Evolutionary conservation across 2,329 filamentous ascomycete genomes (phyloP).

Genomic region (Madurella mycetomatis): DNA sequence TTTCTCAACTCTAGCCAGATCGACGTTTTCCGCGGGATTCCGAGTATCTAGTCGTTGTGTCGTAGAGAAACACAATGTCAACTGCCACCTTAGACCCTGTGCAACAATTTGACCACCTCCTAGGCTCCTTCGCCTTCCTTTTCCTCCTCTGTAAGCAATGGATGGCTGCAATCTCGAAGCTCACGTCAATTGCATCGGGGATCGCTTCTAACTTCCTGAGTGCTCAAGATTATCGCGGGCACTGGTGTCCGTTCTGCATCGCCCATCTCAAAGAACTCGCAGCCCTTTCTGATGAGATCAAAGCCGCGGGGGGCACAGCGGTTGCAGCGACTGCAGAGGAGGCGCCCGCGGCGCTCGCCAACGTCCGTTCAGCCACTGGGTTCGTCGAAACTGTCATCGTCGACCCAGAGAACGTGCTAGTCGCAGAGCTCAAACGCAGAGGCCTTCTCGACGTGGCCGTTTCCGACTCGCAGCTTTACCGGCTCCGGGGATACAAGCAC

Average conservation of each 20-base stretch:
- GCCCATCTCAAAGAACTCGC: conserved; percentile 2
- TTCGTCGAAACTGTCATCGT: neutral
- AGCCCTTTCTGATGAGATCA: neutral
- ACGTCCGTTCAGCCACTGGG: neutral
- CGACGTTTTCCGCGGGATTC: no score
- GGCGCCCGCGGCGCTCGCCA: neutral
- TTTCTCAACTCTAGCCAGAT: no score
- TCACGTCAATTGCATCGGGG: neutral
- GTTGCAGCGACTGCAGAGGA: conserved; percentile 1
- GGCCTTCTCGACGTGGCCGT: neutral
- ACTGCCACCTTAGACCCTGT: neutral
- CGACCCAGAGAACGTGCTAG: conserved; percentile 1
- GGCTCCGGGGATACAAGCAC: neutral
- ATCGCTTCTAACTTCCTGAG: neutral
- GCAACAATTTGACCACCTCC: neutral
- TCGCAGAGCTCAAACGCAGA: neutral
- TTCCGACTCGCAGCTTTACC: conserved; percentile 2
- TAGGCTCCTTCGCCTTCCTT: neutral
- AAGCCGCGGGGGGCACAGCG: neutral
- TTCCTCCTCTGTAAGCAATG: conserved; percentile 1
- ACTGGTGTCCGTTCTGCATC: conserved; percentile 8
- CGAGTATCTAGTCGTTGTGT: no score
- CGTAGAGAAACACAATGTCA: neutral
- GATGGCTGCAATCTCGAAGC: no score
- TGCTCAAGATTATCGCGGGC: conserved; percentile 1